Evolutionary conservation across 805 yeast genomes (phyloP).

Genomic region (Myxozyma melibiosi): DNA sequence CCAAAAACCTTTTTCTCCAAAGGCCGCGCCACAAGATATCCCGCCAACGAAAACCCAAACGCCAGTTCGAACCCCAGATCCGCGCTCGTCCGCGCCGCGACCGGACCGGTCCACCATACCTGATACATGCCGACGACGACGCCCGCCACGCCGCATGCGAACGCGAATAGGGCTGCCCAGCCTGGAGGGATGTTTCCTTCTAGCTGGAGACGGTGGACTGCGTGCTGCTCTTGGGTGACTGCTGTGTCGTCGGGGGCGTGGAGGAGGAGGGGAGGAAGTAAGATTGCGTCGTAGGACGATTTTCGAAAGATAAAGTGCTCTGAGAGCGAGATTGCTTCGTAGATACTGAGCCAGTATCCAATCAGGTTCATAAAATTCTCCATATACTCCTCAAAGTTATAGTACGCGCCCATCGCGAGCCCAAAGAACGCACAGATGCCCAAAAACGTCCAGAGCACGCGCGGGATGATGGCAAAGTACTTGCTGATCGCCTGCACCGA

Average conservation of each 20-base stretch:
- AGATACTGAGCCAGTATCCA: conserved; percentile 87
- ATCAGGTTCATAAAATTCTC: conserved; percentile 86
- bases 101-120: conserved; percentile 76
- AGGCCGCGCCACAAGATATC: conserved; percentile 59
- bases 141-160: conserved; percentile 83
- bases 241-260: too few species aligned
- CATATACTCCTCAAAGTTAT: conserved; percentile 71
- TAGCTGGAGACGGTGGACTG: conserved; percentile 36
- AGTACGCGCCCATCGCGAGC: conserved; percentile 60
- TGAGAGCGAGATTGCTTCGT: conserved; percentile 69
- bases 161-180: conserved; percentile 72
- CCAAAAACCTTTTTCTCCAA: conserved; percentile 66
- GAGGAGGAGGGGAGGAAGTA: too few species aligned
- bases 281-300: conserved; percentile 52
- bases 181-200: conserved; percentile 65
- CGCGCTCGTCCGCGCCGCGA: conserved; percentile 66
- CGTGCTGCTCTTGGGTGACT: conserved; percentile 60
- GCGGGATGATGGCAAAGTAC: conserved; percentile 70
- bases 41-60: conserved; percentile 64
- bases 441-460: conserved; percentile 75
- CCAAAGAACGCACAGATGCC: conserved; percentile 80
- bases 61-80: conserved; percentile 86
- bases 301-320: conserved; percentile 81
- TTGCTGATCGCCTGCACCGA: conserved; percentile 85
- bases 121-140: conserved; percentile 86